These are phyloP conservation scores for Trichoderma oligosporum DNA, from an alignment of 2,329 filamentous ascomycete species.

Conservation along the genomic window DNA sequence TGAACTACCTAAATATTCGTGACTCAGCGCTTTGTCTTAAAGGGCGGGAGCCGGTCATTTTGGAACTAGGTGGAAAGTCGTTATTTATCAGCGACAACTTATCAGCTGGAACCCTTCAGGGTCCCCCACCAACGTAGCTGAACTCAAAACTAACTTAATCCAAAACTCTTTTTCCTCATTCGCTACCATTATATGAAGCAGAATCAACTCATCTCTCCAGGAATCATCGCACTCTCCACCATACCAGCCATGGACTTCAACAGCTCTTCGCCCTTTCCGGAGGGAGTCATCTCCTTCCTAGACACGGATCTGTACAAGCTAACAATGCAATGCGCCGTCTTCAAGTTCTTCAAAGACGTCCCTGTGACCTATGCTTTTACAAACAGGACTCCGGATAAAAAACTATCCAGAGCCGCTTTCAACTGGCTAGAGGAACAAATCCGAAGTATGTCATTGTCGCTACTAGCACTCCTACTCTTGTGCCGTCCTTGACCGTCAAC, in stretches of 20 bases:
- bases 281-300: slow-evolving; percentile 76
- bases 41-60: background rate
- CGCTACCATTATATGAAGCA: background rate
- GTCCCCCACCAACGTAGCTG: slow-evolving; percentile 1
- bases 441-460: slow-evolving; percentile 53
- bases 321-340: slow-evolving; percentile 96
- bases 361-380: slow-evolving; percentile 91
- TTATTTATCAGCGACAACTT: slow-evolving; percentile 14
- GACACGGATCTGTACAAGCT: slow-evolving; percentile 90
- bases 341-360: slow-evolving; percentile 82
- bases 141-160: slow-evolving; percentile 7
- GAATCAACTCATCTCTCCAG: background rate
- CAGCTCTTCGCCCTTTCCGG: slow-evolving; percentile 62
- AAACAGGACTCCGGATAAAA: slow-evolving; percentile 92
- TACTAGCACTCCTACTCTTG: background rate
- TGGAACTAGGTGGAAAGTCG: background rate
- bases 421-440: slow-evolving; percentile 83
- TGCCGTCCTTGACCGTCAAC: slow-evolving; percentile 4
- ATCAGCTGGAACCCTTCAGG: background rate
- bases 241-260: slow-evolving; percentile 57
- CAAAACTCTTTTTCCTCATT: slow-evolving; percentile 8
- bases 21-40: background rate
- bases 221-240: background rate
- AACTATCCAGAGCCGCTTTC: slow-evolving; percentile 77
- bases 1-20: too few relatives aligned